Conservation (phyloP, 2,329 filamentous ascomycete species). For the Corynespora cassiicola region DNA sequence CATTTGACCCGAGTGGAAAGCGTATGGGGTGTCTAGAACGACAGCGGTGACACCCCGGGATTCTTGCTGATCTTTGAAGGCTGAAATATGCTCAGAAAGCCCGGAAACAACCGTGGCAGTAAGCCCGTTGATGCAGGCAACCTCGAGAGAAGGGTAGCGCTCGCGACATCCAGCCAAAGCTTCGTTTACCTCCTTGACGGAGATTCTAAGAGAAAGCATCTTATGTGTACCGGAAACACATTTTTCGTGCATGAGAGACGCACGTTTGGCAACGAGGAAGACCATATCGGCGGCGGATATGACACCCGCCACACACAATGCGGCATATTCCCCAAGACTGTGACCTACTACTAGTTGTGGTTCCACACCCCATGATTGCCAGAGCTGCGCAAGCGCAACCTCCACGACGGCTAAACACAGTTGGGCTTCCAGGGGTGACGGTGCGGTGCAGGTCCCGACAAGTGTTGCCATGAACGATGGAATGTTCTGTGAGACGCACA, state of each 20-base stretch:
- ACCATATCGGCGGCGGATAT: slow-evolving; percentile 38
- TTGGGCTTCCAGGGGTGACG: slow-evolving; percentile 40
- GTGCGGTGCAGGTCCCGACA: too few relatives aligned
- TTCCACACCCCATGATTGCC: slow-evolving; percentile 10
- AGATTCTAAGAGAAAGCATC: slow-evolving; percentile 33
- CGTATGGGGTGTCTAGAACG: slow-evolving; percentile 10
- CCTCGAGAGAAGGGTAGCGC: too few relatives aligned
- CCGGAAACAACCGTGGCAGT: slow-evolving; percentile 34
- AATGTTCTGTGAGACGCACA: too few relatives aligned
- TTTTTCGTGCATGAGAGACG: slow-evolving; percentile 25
- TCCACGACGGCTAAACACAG: slow-evolving; percentile 48
- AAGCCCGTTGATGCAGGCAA: slow-evolving; percentile 38
- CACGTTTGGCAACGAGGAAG: slow-evolving; percentile 40
- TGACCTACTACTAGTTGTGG: slow-evolving; percentile 24
- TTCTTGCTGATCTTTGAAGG: slow-evolving; percentile 1
- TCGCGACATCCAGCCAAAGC: too few relatives aligned
- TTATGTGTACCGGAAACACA: slow-evolving; percentile 30
- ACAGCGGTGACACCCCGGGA: too few relatives aligned
- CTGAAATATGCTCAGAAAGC: not conserved
- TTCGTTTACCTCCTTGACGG: slow-evolving; percentile 8
- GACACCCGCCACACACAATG: slow-evolving; percentile 42
- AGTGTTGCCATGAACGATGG: too few relatives aligned
- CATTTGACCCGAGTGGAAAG: slow-evolving; percentile 24
- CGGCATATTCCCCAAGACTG: slow-evolving; percentile 49
- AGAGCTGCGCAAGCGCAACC: slow-evolving; percentile 33